Base-by-base conservation (phyloP, 495 filamentous ascomycete genomes). In the Talaromyces nanjingensis region DNA sequence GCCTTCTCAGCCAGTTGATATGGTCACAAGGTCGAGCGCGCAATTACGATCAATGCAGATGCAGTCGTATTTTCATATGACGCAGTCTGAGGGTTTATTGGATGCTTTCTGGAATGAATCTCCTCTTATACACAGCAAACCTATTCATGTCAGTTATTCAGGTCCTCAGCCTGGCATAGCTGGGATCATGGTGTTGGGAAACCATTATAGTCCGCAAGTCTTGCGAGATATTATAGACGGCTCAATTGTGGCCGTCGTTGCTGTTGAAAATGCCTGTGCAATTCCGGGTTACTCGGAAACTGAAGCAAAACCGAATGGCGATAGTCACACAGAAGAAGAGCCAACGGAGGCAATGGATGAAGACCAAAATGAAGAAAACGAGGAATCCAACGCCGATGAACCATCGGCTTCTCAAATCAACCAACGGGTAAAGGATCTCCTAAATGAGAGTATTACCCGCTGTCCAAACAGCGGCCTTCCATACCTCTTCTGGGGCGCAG, bases 31-130 rank as follows among this genome's bases (percentile, higher is more conserved):
- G 45, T 91, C 87, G 1, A 82, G 88, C 8, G 82, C 83, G 12
- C 85, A 93, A 66, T 71, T 91, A 4, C 82, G 91, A 60, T 81
- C 84, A 27, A 93, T 96, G 90, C 89, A 92, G 66, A 88, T 84
- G 24, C 84, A 91, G 69, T 89, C 91, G 0, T 93, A 93, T 66
- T 92, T 96, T 71, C 87, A 91, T 70, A 68, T 77, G 47, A 76
- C 70, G 16, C 76, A 75, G 11, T 68, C 73, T 8, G 68, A 69
- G 45, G 71, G 68, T 22, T 49, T 76, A 31, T 69, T 62, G 16
- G 74, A 72, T 49, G 71, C 77, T 0, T 63, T 76, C 12, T 89
- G 85, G 83, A 71, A 75, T 34, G 70, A 71, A 16, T 72, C 69
- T 2, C 83, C 84, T 0, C 68, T 88, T 2, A 80, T 76, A 8